phyloP scores from a whole-genome alignment of 2,329 filamentous ascomycete genomes.

The Fusarium protoensiforme region DNA sequence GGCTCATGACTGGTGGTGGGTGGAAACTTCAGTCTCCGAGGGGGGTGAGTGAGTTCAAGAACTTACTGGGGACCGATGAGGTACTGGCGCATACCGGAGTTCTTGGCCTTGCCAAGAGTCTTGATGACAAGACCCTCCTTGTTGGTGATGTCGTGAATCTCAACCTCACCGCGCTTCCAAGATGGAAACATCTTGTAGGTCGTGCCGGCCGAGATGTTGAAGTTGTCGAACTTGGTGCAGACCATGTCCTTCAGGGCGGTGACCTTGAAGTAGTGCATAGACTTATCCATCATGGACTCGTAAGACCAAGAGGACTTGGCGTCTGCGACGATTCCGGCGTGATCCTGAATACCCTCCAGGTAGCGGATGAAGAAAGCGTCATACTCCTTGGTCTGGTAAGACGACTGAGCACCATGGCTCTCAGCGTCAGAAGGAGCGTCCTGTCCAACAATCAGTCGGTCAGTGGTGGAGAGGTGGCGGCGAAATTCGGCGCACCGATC shows the following conservation, averaged over 20 bases:
- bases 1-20: background rate
- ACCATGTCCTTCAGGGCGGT: constrained; percentile 15
- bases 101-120: constrained; percentile 29
- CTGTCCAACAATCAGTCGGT: constrained; percentile 30
- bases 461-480: constrained; percentile 6
- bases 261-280: constrained; percentile 36
- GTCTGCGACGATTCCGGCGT: constrained; percentile 16
- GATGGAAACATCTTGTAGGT: constrained; percentile 36
- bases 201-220: background rate
- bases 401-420: background rate
- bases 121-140: constrained; percentile 19
- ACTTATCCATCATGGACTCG: constrained; percentile 4
- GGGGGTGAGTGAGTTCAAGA: background rate
- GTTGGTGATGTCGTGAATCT: constrained; percentile 23
- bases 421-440: constrained; percentile 18
- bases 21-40: background rate
- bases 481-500: constrained; percentile 32
- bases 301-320: constrained; percentile 6
- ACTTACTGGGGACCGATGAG: constrained; percentile 13
- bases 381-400: constrained; percentile 29
- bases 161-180: constrained; percentile 32
- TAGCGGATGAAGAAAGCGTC: constrained; percentile 23
- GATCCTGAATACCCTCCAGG: constrained; percentile 2
- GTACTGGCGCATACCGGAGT: constrained; percentile 37
- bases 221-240: constrained; percentile 10